A percentile compares a stretch with the other conserved stretches of the same genome.
phyloP scores from a whole-genome alignment of 1,284 basidiomycete species.

The Rhizoctonia solani region DNA sequence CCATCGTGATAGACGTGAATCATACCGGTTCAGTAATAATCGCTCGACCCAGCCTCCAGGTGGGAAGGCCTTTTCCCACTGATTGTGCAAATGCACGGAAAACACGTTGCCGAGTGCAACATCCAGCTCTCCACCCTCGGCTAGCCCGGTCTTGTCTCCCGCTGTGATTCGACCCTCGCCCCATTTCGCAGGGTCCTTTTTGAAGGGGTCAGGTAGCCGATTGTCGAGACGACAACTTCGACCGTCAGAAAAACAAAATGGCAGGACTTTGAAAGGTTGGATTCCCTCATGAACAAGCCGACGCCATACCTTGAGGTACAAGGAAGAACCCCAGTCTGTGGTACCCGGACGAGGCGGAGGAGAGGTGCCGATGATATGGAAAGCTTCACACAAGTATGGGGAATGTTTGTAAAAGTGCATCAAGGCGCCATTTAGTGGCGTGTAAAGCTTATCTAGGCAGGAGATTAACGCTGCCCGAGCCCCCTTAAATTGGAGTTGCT shows the following conservation, averaged over 20 bases:
- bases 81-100: constrained; percentile 89
- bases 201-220: constrained; percentile 87
- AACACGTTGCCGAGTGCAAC: constrained; percentile 72
- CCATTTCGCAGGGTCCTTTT: constrained; percentile 60
- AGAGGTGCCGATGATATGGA: constrained; percentile 82
- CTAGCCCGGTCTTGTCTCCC: constrained; percentile 47
- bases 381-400: constrained; percentile 92
- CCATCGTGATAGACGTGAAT: constrained; percentile 26
- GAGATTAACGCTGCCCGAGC: constrained; percentile 3
- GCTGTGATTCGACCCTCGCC: constrained; percentile 59
- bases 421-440: constrained; percentile 86
- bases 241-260: constrained; percentile 90
- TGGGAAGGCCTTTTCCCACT: constrained; percentile 85
- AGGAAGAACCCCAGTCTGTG: constrained; percentile 88
- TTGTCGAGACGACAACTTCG: constrained; percentile 89
- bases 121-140: constrained; percentile 70
- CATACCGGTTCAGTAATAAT: constrained; percentile 65
- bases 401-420: constrained; percentile 89
- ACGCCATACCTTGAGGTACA: constrained; percentile 87
- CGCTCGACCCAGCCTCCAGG: constrained; percentile 78
- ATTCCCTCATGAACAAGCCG: constrained; percentile 72
- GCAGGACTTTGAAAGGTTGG: constrained; percentile 85
- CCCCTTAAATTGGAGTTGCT: constrained; percentile 42
- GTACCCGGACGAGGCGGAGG: constrained; percentile 73
- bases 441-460: constrained; percentile 76